These are phyloP conservation scores for Neurospora intermedia DNA, from an alignment of 495 filamentous ascomycete species.

Conservation along the genomic window DNA sequence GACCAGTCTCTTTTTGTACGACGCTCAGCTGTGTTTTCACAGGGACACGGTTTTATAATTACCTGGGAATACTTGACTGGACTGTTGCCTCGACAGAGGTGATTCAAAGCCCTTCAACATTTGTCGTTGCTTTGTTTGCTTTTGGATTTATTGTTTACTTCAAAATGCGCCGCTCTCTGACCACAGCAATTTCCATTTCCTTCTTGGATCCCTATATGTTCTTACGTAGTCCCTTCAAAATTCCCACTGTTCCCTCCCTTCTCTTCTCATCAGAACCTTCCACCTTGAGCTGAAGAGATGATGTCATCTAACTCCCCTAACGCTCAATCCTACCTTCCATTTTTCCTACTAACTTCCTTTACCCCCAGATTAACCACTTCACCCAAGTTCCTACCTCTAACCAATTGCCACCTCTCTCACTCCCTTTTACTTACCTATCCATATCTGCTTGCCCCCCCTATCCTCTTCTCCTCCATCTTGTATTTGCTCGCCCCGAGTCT, in stretches of 20 bases:
- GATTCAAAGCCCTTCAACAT: not conserved
- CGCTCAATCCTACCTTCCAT: not conserved
- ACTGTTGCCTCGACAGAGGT: not conserved
- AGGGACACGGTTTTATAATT: not conserved
- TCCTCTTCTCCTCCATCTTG: not conserved
- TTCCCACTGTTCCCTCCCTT: not conserved
- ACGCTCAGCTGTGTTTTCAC: not conserved
- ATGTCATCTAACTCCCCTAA: not conserved
- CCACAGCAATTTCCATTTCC: not conserved
- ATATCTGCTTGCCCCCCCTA: not conserved
- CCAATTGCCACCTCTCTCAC: not conserved
- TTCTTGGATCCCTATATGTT: not conserved
- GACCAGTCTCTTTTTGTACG: not conserved
- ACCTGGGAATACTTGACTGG: not conserved
- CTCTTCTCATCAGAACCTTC: too few species aligned
- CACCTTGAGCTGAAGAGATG: not conserved
- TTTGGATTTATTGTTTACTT: not conserved
- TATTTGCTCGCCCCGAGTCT: not conserved
- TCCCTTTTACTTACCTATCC: not conserved
- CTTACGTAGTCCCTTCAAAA: not conserved
- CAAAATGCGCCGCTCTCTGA: not conserved
- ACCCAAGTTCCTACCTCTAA: not conserved
- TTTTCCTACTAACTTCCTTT: not conserved
- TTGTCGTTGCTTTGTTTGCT: not conserved
- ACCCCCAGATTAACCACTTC: not conserved